Evolutionary conservation across 768 basidiomycete species (phyloP).

Genomic region (Macrocybe gigantea): DNA sequence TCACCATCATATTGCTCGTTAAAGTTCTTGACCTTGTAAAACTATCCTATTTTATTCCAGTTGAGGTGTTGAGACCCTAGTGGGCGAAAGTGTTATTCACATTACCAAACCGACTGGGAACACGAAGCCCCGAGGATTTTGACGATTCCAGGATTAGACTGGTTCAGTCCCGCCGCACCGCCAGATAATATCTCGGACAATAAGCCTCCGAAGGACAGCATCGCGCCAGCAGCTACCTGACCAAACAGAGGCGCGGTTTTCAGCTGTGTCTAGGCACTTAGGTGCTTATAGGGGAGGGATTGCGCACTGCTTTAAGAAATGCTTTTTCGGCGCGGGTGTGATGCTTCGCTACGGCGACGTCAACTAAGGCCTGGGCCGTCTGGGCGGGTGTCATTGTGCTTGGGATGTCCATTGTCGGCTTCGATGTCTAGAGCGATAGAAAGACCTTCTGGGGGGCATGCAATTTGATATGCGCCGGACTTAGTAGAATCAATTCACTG

Average conservation of each 20-base stretch:
- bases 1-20: slow-evolving; percentile 75
- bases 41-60: slow-evolving; percentile 47
- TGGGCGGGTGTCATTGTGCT: slow-evolving; percentile 52
- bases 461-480: too few relatives aligned
- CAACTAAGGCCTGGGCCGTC: slow-evolving; percentile 53
- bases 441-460: background rate
- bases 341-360: slow-evolving; percentile 57
- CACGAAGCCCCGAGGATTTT: slow-evolving; percentile 63
- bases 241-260: background rate
- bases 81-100: slow-evolving; percentile 27
- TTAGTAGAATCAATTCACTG: too few relatives aligned
- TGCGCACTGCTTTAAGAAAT: slow-evolving; percentile 67
- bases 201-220: slow-evolving; percentile 72
- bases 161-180: slow-evolving; percentile 45
- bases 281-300: background rate
- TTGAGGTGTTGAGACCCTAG: background rate
- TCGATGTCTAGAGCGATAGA: background rate
- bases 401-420: slow-evolving; percentile 13
- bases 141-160: slow-evolving; percentile 59
- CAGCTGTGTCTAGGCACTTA: background rate
- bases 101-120: slow-evolving; percentile 78
- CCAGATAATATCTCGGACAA: slow-evolving; percentile 55
- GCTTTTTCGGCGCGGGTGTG: slow-evolving; percentile 51
- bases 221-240: slow-evolving; percentile 62
- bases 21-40: slow-evolving; percentile 66